Percentiles rank a stretch among this genome's conserved stretches.
phyloP scores from a whole-genome alignment of 108 stramenopile genomes.

The Nitzschia putrida region DNA sequence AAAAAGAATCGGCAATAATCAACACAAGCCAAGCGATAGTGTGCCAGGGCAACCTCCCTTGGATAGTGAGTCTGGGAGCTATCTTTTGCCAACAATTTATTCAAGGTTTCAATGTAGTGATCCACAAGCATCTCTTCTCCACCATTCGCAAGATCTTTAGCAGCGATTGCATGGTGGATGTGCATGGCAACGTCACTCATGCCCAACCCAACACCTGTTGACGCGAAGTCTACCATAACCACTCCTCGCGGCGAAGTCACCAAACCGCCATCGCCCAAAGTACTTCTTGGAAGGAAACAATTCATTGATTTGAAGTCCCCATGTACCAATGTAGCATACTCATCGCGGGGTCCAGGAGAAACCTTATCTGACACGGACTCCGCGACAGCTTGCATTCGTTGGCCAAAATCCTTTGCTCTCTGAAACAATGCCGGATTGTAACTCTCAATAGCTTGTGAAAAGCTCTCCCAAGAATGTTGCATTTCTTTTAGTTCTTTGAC shows the following conservation, averaged over 20 bases:
- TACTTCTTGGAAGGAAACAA: constrained; percentile 56
- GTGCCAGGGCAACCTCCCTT: constrained; percentile 52
- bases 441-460: constrained; percentile 40
- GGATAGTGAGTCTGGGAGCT: constrained; percentile 30
- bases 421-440: constrained; percentile 26
- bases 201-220: constrained; percentile 71
- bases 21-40: constrained; percentile 65
- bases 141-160: constrained; percentile 53
- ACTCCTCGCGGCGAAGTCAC: constrained; percentile 15
- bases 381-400: constrained; percentile 55
- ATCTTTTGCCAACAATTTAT: constrained; percentile 29
- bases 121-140: constrained; percentile 61
- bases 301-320: constrained; percentile 86
- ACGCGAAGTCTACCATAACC: constrained; percentile 79
- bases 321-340: constrained; percentile 69
- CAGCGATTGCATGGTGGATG: constrained; percentile 66
- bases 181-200: constrained; percentile 85
- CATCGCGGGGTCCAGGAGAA: constrained; percentile 55
- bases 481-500: constrained; percentile 66
- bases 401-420: constrained; percentile 43
- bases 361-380: constrained; percentile 61
- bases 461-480: constrained; percentile 58
- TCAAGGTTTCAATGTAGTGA: constrained; percentile 51
- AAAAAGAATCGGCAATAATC: constrained; percentile 74
- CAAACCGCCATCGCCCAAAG: not conserved